Evolutionary conservation across 2,329 filamentous ascomycete species (phyloP).

Genomic region (Dactylellina leptospora): DNA sequence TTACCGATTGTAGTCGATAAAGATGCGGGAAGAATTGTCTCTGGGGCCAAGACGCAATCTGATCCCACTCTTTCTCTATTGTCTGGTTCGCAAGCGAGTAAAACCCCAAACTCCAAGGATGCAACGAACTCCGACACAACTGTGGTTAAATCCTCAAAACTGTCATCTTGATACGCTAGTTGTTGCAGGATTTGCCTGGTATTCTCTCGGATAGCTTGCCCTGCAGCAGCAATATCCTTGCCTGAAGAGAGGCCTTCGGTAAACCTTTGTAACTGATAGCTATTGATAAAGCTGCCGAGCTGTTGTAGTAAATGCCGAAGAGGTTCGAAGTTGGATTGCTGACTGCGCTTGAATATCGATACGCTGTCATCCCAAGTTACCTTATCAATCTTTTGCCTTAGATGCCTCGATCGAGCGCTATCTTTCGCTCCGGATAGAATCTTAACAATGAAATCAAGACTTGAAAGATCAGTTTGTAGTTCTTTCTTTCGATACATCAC

Average conservation of each 20-base stretch:
- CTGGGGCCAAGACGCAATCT: conserved; percentile 24
- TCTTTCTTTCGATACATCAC: conserved; percentile 23
- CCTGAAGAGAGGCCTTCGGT: conserved; percentile 20
- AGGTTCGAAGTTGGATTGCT: conserved; percentile 33
- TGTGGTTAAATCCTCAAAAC: conserved; percentile 37
- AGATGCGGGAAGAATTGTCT: neutral
- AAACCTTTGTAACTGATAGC: conserved; percentile 38
- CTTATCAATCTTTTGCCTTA: conserved; percentile 16
- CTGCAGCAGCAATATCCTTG: conserved; percentile 10
- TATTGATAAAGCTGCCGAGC: conserved; percentile 21
- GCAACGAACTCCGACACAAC: conserved; percentile 41
- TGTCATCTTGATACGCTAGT: conserved; percentile 33
- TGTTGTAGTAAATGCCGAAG: conserved; percentile 36
- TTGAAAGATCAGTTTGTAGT: conserved; percentile 23
- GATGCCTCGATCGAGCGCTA: conserved; percentile 12
- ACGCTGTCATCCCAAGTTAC: conserved; percentile 32
- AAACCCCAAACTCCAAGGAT: conserved; percentile 33
- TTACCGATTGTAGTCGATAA: neutral
- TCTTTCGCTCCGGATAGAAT: conserved; percentile 24
- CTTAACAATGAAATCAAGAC: conserved; percentile 31
- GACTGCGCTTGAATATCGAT: conserved; percentile 33
- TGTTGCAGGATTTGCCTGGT: conserved; percentile 41
- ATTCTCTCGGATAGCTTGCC: conserved; percentile 39
- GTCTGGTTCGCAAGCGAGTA: conserved; percentile 28
- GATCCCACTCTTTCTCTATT: neutral